Percentiles rank a stretch among this genome's conserved stretches.
phyloP scores from a whole-genome alignment of 768 basidiomycete genomes.

The Podaxis sp. region DNA sequence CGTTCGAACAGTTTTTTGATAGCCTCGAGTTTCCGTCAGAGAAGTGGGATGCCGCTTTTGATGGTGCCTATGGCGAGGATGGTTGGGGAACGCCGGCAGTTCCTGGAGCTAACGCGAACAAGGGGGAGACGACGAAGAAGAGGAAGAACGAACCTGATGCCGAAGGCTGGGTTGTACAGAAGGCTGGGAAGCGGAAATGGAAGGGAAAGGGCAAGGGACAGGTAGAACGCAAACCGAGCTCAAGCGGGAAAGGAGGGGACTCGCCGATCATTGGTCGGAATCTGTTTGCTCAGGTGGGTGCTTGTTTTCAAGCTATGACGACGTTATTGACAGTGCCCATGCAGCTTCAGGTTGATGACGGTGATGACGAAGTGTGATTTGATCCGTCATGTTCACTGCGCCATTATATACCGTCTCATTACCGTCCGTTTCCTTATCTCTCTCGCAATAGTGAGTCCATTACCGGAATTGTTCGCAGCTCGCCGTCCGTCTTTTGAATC shows the following conservation, averaged over 20 bases:
- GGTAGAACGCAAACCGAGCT: background rate
- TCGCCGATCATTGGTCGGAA: background rate
- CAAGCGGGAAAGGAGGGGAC: background rate
- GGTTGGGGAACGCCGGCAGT: background rate
- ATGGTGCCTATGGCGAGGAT: background rate
- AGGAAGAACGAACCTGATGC: slow-evolving; percentile 1
- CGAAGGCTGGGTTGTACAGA: slow-evolving; percentile 8
- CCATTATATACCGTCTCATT: background rate
- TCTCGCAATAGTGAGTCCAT: background rate
- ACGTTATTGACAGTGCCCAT: background rate
- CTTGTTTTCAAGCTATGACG: background rate
- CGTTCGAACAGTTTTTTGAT: slow-evolving; percentile 12
- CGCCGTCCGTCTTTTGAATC: too few species aligned
- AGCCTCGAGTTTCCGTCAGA: background rate
- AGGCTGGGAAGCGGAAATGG: background rate
- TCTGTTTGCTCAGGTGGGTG: slow-evolving; percentile 7
- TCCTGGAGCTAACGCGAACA: background rate
- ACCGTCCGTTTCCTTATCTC: background rate
- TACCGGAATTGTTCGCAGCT: too few species aligned
- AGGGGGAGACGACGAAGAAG: background rate
- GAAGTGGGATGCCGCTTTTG: background rate
- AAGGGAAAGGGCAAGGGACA: background rate
- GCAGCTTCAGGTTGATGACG: slow-evolving; percentile 10
- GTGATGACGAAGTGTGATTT: slow-evolving; percentile 2
- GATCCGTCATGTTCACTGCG: background rate